phyloP scores from a whole-genome alignment of 2,329 filamentous ascomycete genomes.

The Curvularia hawaiiensis region DNA sequence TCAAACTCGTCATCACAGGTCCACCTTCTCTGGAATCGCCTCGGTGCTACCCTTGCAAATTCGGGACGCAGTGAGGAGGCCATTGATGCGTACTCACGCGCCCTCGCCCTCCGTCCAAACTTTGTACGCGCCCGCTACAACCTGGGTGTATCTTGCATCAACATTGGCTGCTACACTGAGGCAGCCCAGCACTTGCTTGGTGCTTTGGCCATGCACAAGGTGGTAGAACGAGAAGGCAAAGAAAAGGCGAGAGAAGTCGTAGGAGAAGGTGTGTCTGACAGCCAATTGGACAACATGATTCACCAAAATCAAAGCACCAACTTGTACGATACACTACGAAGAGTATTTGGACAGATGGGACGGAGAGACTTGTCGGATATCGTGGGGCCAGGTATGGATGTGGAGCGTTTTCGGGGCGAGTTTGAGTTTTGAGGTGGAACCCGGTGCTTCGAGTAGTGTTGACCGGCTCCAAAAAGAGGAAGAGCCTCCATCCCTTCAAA shows the following conservation, averaged over 20 bases:
- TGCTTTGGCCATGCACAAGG: slow-evolving; percentile 93
- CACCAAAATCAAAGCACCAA: slow-evolving; percentile 97
- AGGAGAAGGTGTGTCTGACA: slow-evolving; percentile 64
- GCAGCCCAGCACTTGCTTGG: slow-evolving; percentile 92
- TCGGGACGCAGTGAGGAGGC: slow-evolving; percentile 92
- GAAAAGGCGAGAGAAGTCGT: slow-evolving; percentile 85
- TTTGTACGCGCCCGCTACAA: slow-evolving; percentile 98
- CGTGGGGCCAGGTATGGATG: slow-evolving; percentile 88
- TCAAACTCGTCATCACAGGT: slow-evolving; percentile 85
- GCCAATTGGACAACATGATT: slow-evolving; percentile 82
- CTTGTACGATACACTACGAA: slow-evolving; percentile 87
- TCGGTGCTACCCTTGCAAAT: slow-evolving; percentile 95
- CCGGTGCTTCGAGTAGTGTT: neutral
- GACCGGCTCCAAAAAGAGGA: neutral
- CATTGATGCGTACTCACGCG: slow-evolving; percentile 94
- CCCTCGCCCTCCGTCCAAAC: slow-evolving; percentile 87
- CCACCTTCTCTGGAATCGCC: slow-evolving; percentile 95
- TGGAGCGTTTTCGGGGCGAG: slow-evolving; percentile 84
- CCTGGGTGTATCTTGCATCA: slow-evolving; percentile 94
- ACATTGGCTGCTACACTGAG: slow-evolving; percentile 93
- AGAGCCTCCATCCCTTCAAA: neutral
- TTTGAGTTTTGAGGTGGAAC: slow-evolving; percentile 74
- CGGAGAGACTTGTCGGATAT: slow-evolving; percentile 84
- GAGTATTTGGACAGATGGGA: slow-evolving; percentile 97
- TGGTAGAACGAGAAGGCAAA: slow-evolving; percentile 83